A percentile compares a stretch with the other conserved stretches of the same genome.
Evolutionary conservation across 345 rosid species (phyloP).

Genomic region (Eucalyptus tenuipes): DNA sequence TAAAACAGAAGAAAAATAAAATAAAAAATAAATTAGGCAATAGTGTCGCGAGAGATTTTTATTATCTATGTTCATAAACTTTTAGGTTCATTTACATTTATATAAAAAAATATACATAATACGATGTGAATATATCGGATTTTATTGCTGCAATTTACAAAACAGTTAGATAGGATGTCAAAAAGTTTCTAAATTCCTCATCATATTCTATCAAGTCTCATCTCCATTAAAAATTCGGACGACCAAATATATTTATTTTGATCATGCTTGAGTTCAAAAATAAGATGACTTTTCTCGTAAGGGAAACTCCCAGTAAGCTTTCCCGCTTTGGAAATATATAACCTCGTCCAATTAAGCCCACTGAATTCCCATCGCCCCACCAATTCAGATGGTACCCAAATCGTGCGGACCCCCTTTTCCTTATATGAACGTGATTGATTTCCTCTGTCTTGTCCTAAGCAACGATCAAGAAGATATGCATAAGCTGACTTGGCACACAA

Average conservation of each 20-base stretch:
- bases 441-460: neutral
- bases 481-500: neutral
- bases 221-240: accelerated
- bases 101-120: too few relatives aligned
- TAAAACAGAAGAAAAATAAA: too few relatives aligned
- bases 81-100: too few relatives aligned
- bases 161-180: too few relatives aligned
- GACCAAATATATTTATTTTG: too few relatives aligned
- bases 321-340: neutral
- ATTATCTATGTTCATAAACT: too few relatives aligned
- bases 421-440: neutral
- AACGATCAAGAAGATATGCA: neutral
- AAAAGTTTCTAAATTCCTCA: accelerated
- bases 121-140: accelerated
- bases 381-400: neutral
- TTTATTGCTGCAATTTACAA: too few relatives aligned
- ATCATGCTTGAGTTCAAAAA: too few relatives aligned
- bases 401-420: too few relatives aligned
- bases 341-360: neutral
- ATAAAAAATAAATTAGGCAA: too few relatives aligned
- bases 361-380: neutral
- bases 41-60: too few relatives aligned
- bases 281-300: neutral
- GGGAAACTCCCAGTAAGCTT: neutral
- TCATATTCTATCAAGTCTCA: too few relatives aligned